Evolutionary conservation across 257 asterid genomes (phyloP), one percentile per base, ranked within the genome.

Genomic region (Mentha longifolia): DNA sequence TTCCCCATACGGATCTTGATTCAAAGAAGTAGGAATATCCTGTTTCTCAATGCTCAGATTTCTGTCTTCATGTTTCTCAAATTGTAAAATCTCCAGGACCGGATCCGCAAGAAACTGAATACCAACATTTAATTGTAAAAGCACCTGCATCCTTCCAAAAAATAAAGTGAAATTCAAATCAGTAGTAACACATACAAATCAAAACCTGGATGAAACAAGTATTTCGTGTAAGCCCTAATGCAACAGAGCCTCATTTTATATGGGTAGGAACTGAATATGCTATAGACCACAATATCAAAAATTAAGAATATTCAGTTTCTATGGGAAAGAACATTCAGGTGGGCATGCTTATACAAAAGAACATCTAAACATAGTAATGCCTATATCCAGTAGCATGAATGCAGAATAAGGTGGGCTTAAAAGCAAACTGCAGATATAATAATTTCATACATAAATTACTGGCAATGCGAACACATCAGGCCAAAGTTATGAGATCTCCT

Each of bases 121-220:
- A 72, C 92, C 92, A 74, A 95, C 83, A 83, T 87, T 89, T 78
- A 90, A 84, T 81, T 92, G 98, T 90, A 95, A 92, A 80, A 92
- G 96, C 75, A 95, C 95, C 99, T 95, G 99, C 95, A 90, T 87
- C 92, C 97, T 89, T 92, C 96, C 99, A 82, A 78, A 82, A 84
- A 91, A 81, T 74, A 87, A 84, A 77, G 81, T 76, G 71, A 73
- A 81, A 83, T 73, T 81, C 85, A 89, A 74, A 82, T 87, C 84
- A 82, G 81, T 62, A 72, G 81, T 50, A 66, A 65, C 62, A 60
- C 76, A 75, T 49, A 62, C 57, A 66, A 39, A 55, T 61, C 60
- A 47, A 63, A 37, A 46, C 43, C 19, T 60, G 57, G 46, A 67
- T 47, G 35, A 42, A 47, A 45, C 37, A 64, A 65, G 65, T 52